Evolutionary conservation across 2,329 filamentous ascomycete species (phyloP).

Genomic region (Penicillium olsonii): DNA sequence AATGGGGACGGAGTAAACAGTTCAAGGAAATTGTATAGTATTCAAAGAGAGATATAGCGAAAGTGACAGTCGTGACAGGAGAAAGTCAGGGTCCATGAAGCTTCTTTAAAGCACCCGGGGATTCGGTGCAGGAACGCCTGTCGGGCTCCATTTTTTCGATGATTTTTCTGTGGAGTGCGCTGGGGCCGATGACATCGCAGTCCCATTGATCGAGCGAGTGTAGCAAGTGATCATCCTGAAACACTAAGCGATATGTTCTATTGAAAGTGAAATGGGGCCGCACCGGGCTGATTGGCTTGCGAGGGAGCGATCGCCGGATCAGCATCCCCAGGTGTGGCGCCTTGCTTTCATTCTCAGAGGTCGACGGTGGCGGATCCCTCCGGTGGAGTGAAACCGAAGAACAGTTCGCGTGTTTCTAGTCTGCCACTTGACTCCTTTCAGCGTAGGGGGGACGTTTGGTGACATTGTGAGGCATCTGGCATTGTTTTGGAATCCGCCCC

Average conservation of each 20-base stretch:
- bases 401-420: constrained; percentile 7
- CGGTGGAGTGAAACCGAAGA: background rate
- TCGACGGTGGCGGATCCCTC: constrained; percentile 1
- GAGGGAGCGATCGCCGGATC: constrained; percentile 5
- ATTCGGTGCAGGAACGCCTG: constrained; percentile 3
- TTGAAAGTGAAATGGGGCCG: constrained; percentile 1
- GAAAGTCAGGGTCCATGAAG: background rate
- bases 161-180: constrained; percentile 17
- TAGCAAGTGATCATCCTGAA: constrained; percentile 10
- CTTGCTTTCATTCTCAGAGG: background rate
- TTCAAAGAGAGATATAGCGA: background rate
- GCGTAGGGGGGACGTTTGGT: background rate
- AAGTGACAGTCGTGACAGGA: constrained; percentile 4
- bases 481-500: no score
- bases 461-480: constrained; percentile 7
- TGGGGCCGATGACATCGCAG: constrained; percentile 5
- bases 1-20: background rate
- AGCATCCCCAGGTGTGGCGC: constrained; percentile 10
- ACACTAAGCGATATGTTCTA: constrained; percentile 11
- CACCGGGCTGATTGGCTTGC: background rate
- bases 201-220: background rate
- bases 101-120: constrained; percentile 7
- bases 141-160: constrained; percentile 8
- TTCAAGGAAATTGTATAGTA: background rate
- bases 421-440: background rate